A percentile compares a stretch with the other conserved stretches of the same genome.
Evolutionary conservation across 176 grass and related monocot genomes (phyloP).

Genomic region (Cenchrus purpureus): DNA sequence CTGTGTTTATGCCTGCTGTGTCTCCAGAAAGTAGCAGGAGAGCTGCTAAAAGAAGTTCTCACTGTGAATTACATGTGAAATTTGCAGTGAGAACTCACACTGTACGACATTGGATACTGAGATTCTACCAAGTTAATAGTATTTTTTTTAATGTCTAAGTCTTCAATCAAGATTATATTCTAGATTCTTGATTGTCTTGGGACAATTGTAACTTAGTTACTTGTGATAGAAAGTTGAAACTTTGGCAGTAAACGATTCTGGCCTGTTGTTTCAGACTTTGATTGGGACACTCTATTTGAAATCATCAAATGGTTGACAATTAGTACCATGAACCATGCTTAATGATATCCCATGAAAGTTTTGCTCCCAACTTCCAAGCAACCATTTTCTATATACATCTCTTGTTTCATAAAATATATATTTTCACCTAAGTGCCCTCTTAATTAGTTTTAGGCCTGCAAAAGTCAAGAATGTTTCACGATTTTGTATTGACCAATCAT

Average conservation of each 20-base stretch:
- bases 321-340: constrained; percentile 13
- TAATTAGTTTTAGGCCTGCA: constrained; percentile 11
- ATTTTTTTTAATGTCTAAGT: neutral
- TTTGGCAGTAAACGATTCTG: neutral
- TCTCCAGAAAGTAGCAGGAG: too few relatives aligned
- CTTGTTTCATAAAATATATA: constrained; percentile 12
- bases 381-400: neutral
- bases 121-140: neutral
- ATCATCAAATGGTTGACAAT: constrained; percentile 1
- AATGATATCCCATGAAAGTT: neutral
- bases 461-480: constrained; percentile 8
- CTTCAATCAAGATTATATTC: neutral
- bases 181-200: neutral
- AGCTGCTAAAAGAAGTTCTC: too few relatives aligned
- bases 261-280: neutral
- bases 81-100: neutral
- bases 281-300: neutral
- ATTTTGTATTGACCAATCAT: constrained; percentile 35
- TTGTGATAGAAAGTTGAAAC: neutral
- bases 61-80: neutral
- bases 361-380: neutral
- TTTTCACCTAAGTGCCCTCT: neutral
- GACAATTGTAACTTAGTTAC: neutral
- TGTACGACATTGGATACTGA: neutral
- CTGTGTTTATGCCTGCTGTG: too few relatives aligned